Evolutionary conservation across 306 rosid genomes (phyloP).

Genomic region (Abrus pulchellus): DNA sequence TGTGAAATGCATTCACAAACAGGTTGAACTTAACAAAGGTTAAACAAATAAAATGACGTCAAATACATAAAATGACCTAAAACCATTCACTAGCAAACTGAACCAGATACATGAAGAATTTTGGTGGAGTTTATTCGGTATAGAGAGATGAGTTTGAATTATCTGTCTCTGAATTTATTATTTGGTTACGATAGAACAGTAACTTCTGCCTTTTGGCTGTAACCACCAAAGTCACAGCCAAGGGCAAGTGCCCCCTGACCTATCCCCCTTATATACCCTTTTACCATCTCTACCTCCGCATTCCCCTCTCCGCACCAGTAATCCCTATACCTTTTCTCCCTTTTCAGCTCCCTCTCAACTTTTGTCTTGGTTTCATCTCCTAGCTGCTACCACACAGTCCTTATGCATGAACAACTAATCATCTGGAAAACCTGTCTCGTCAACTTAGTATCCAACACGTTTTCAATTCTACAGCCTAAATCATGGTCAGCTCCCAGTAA

Average conservation of each 20-base stretch:
- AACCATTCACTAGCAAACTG: slow-evolving; percentile 25
- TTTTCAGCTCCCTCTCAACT: background rate
- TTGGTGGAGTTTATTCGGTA: slow-evolving; percentile 11
- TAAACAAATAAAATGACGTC: slow-evolving; percentile 4
- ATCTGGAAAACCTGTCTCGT: slow-evolving; percentile 11
- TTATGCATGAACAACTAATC: slow-evolving; percentile 28
- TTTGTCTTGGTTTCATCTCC: slow-evolving; percentile 16
- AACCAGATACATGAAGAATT: slow-evolving; percentile 16
- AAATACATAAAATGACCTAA: slow-evolving; percentile 29
- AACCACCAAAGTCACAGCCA: slow-evolving; percentile 24
- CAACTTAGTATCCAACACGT: slow-evolving; percentile 17
- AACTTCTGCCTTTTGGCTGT: background rate
- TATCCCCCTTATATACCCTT: background rate
- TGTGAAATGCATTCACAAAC: slow-evolving; percentile 18
- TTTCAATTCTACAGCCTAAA: slow-evolving; percentile 12
- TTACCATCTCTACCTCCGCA: slow-evolving; percentile 28
- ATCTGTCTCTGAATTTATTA: slow-evolving; percentile 17
- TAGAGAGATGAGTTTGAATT: slow-evolving; percentile 9
- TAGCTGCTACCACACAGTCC: slow-evolving; percentile 15
- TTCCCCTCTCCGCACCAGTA: slow-evolving; percentile 6
- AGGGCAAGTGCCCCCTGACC: slow-evolving; percentile 3
- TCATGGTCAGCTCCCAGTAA: background rate
- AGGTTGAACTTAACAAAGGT: background rate
- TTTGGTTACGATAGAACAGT: slow-evolving; percentile 20
- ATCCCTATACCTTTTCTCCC: background rate